A percentile compares a stretch with the other conserved stretches of the same genome.
These are phyloP conservation scores for Carpinus fangiana DNA, from an alignment of 306 rosid species.

Conservation along the genomic window DNA sequence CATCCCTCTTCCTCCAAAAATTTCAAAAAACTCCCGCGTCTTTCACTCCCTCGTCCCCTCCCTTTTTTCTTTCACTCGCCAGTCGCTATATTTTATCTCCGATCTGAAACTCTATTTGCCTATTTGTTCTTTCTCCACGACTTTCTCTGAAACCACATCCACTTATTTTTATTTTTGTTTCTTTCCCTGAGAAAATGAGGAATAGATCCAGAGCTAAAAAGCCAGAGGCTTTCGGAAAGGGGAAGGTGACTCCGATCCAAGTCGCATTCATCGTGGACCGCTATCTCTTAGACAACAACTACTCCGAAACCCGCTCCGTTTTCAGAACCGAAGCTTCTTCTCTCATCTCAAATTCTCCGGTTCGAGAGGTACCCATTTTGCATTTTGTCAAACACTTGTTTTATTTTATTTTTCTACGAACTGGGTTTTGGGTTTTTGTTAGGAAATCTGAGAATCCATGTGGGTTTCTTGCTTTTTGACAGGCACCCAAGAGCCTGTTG, in stretches of 20 bases:
- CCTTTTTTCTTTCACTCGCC: background rate
- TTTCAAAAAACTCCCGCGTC: slow-evolving; percentile 56
- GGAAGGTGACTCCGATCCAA: slow-evolving; percentile 66
- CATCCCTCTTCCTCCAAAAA: slow-evolving; percentile 19
- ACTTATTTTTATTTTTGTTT: background rate
- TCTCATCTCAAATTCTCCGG: slow-evolving; percentile 57
- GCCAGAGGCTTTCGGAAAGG: slow-evolving; percentile 41
- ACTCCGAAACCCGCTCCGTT: slow-evolving; percentile 48
- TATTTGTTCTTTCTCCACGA: background rate
- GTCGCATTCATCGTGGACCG: slow-evolving; percentile 85
- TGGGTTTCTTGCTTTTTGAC: background rate
- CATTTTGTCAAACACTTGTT: background rate
- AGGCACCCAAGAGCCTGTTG: slow-evolving; percentile 72
- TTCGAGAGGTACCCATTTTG: slow-evolving; percentile 52
- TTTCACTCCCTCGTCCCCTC: slow-evolving; percentile 10
- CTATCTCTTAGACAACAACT: slow-evolving; percentile 66
- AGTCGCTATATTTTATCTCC: background rate
- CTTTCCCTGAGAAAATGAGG: slow-evolving; percentile 37
- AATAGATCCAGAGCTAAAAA: slow-evolving; percentile 57
- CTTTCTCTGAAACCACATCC: background rate
- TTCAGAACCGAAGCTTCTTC: slow-evolving; percentile 76
- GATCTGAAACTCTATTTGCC: background rate
- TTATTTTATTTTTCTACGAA: background rate
- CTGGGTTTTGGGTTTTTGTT: background rate
- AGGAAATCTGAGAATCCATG: background rate